Evolutionary conservation across 345 rosid genomes (phyloP), one percentile per base, ranked within the genome.

Genomic region (Eucalyptus marginata): DNA sequence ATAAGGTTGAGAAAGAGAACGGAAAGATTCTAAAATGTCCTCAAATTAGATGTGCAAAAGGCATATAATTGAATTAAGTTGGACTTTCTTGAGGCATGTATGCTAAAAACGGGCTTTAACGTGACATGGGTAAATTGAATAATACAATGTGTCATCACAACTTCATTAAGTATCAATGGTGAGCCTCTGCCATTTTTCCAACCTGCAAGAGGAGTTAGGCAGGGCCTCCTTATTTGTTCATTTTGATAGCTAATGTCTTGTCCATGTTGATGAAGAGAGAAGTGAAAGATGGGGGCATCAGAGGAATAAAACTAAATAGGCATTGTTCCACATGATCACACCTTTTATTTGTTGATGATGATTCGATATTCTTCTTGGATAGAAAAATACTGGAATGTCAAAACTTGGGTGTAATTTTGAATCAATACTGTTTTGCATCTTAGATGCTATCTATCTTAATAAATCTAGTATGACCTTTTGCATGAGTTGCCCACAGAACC

Each of bases 351-450:
- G 62, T 24, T 31, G 40, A 7, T 66, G 40, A 7, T 64, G 3
- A 66, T 31, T 66, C 6, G 0, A 66, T n/a, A 16, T 66, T 31
- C 20, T 66, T 66, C 9, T 66, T 8, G 5, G 24, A 66, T 66
- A 7, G 24, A 31, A 31, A 66, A 8, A 43, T 8, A 66, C 79
- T 0, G 0, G 0, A 66, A 31, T 66, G 43, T 31, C 79, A 8
- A 4, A 66, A 66, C 43, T 66, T 66, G 79, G 24, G 0, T 1
- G 4, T 31, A 31, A 16, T 31, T 66, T 5, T 31, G 79, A 66
- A 33, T 16, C 5, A 3, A 66, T 15, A 31, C 3, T 8, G 7
- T 31, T 31, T 66, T 0, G 12, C 3, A 18, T 31, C 1, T 16
- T 10, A 16, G 24, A 66, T 2, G 6, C 0, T 8, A 31, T 31